Percentiles rank a stretch among this genome's conserved stretches.
phyloP scores from a whole-genome alignment of 1,284 basidiomycete genomes.

The Thelephora terrestris region DNA sequence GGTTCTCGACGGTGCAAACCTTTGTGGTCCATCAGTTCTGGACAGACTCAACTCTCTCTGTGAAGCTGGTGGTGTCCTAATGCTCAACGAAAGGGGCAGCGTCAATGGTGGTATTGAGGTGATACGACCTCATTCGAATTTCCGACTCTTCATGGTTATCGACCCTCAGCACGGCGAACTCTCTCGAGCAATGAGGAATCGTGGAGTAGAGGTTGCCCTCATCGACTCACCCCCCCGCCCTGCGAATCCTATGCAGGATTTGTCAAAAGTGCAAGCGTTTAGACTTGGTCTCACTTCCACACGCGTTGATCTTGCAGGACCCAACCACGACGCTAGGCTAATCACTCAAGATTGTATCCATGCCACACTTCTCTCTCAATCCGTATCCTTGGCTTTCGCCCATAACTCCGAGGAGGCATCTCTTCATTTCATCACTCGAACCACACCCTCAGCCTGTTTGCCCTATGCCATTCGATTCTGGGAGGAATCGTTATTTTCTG shows the following conservation, averaged over 20 bases:
- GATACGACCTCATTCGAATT: slow-evolving; percentile 78
- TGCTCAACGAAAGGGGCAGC: slow-evolving; percentile 85
- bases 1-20: slow-evolving; percentile 87
- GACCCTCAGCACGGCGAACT: slow-evolving; percentile 90
- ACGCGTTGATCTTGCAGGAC: not conserved
- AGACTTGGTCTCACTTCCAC: too few species aligned
- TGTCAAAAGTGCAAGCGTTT: slow-evolving; percentile 2
- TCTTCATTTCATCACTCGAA: slow-evolving; percentile 33
- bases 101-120: slow-evolving; percentile 70
- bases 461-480: slow-evolving; percentile 28
- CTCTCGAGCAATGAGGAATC: slow-evolving; percentile 96
- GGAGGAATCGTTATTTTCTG: not conserved
- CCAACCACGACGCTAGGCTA: not conserved
- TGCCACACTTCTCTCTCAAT: not conserved
- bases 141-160: slow-evolving; percentile 91
- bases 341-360: not conserved
- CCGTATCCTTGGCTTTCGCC: not conserved
- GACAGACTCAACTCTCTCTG: slow-evolving; percentile 97
- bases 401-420: slow-evolving; percentile 18
- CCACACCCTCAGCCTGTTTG: slow-evolving; percentile 25
- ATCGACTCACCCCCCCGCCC: slow-evolving; percentile 32
- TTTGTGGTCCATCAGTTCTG: slow-evolving; percentile 92
- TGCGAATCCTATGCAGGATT: slow-evolving; percentile 7
- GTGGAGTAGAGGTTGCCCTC: slow-evolving; percentile 82
- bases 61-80: slow-evolving; percentile 75